Evolutionary conservation across 2,329 filamentous ascomycete species (phyloP).

Genomic region (Hypoxylon sp.): DNA sequence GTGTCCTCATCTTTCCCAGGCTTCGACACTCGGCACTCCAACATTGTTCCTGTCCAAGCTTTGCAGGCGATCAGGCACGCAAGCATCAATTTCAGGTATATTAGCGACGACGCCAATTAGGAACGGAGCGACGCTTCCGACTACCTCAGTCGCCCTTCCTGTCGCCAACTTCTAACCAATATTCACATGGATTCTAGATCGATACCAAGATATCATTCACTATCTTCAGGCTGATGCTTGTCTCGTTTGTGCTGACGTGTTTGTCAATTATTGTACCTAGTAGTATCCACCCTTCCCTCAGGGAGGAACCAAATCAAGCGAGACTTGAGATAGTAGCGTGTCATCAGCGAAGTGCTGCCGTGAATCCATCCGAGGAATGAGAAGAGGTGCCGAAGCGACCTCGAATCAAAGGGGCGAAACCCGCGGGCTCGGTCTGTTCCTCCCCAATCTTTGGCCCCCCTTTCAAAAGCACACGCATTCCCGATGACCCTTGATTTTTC

Average conservation of each 20-base stretch:
- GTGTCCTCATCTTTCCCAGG: constrained; percentile 9
- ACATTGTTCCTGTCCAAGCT: constrained; percentile 12
- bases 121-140: constrained; percentile 31
- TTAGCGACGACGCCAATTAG: constrained; percentile 19
- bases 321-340: constrained; percentile 8
- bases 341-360: constrained; percentile 19
- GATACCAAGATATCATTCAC: too few species aligned
- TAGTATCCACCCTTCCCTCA: constrained; percentile 16
- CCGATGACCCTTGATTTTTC: constrained; percentile 39
- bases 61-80: constrained; percentile 2
- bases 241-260: constrained; percentile 18
- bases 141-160: constrained; percentile 19
- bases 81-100: not conserved
- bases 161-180: constrained; percentile 9
- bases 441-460: constrained; percentile 12
- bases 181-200: not conserved
- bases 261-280: constrained; percentile 30
- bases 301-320: constrained; percentile 10
- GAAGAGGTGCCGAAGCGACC: constrained; percentile 9
- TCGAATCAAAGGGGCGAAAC: constrained; percentile 18
- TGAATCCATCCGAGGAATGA: constrained; percentile 12
- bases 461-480: constrained; percentile 27
- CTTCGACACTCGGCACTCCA: constrained; percentile 23
- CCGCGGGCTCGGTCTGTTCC: constrained; percentile 19
- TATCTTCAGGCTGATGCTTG: constrained; percentile 1